These are phyloP conservation scores for Haplosporangium gracile DNA, from an alignment of 192 early-diverging fungal species.

Conservation along the genomic window DNA sequence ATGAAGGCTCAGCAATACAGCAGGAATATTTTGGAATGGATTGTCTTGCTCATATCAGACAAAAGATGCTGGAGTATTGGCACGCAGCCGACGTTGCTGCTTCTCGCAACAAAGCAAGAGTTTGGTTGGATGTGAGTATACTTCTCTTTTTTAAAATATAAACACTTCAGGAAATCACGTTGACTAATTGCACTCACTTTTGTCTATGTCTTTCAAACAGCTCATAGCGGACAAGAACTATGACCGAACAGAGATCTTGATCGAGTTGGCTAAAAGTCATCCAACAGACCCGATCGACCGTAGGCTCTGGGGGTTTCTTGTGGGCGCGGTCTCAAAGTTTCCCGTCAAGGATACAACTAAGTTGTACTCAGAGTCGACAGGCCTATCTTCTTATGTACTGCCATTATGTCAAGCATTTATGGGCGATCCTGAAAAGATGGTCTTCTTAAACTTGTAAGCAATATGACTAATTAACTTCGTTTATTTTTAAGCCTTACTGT, in stretches of 20 bases:
- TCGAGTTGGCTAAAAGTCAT: constrained; percentile 6
- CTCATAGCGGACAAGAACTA: constrained; percentile 18
- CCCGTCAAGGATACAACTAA: constrained; percentile 17
- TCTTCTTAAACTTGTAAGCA: constrained; percentile 18
- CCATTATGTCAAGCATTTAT: constrained; percentile 20
- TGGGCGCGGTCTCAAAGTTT: constrained; percentile 18
- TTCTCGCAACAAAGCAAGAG: constrained; percentile 17
- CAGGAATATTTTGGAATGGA: too few relatives aligned
- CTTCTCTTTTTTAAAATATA: constrained; percentile 2
- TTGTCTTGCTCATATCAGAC: constrained; percentile 10
- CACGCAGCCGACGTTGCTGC: constrained; percentile 4
- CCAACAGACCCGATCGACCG: constrained; percentile 18
- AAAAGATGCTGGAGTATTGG: constrained; percentile 13
- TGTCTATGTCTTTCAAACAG: constrained; percentile 8
- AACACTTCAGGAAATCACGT: neutral
- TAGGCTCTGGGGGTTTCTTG: constrained; percentile 21
- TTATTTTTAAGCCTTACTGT: neutral
- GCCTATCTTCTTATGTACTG: constrained; percentile 9
- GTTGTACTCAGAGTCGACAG: constrained; percentile 21
- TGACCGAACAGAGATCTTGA: constrained; percentile 13
- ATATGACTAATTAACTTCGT: neutral
- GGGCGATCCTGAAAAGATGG: constrained; percentile 12
- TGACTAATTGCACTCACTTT: neutral
- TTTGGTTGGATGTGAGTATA: constrained; percentile 15
- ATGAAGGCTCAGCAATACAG: too few relatives aligned